Conservation (phyloP, 2,329 filamentous ascomycete genomes). For the Furcasterigmium furcatum region DNA sequence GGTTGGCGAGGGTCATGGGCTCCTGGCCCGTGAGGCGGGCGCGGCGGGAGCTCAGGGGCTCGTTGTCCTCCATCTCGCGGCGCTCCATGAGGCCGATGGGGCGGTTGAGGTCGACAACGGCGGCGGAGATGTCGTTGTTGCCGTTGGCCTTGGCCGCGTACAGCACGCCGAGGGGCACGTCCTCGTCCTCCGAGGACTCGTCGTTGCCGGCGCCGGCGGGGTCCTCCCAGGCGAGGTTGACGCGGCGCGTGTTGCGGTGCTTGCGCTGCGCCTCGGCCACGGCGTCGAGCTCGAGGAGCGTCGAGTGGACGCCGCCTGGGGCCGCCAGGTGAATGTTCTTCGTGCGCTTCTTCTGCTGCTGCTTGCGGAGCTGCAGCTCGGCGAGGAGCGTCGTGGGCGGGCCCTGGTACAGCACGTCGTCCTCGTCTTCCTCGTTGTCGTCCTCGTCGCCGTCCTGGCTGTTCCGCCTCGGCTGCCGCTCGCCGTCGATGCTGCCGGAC, state of each 20-base stretch:
- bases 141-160: slow-evolving; percentile 61
- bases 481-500: slow-evolving; percentile 17
- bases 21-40: slow-evolving; percentile 68
- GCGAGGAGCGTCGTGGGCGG: slow-evolving; percentile 87
- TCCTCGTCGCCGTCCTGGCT: slow-evolving; percentile 19
- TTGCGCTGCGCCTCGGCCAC: slow-evolving; percentile 82
- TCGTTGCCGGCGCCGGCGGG: slow-evolving; percentile 41
- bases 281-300: slow-evolving; percentile 84
- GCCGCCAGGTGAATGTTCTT: slow-evolving; percentile 59
- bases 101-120: slow-evolving; percentile 53
- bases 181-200: slow-evolving; percentile 65
- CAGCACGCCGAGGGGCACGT: slow-evolving; percentile 83
- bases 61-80: slow-evolving; percentile 85
- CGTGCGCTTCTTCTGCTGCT: slow-evolving; percentile 79
- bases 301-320: slow-evolving; percentile 84
- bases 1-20: slow-evolving; percentile 33
- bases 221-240: slow-evolving; percentile 90
- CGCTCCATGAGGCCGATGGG: slow-evolving; percentile 76
- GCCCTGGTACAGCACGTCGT: slow-evolving; percentile 56
- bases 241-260: slow-evolving; percentile 68
- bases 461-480: slow-evolving; percentile 24
- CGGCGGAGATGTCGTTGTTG: slow-evolving; percentile 37
- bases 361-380: slow-evolving; percentile 87
- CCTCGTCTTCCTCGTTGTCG: slow-evolving; percentile 31
- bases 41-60: slow-evolving; percentile 76